A percentile compares a stretch with the other conserved stretches of the same genome.
These are phyloP conservation scores for Lophiostoma macrostomum DNA, from an alignment of 495 filamentous ascomycete genomes.

Conservation along the genomic window DNA sequence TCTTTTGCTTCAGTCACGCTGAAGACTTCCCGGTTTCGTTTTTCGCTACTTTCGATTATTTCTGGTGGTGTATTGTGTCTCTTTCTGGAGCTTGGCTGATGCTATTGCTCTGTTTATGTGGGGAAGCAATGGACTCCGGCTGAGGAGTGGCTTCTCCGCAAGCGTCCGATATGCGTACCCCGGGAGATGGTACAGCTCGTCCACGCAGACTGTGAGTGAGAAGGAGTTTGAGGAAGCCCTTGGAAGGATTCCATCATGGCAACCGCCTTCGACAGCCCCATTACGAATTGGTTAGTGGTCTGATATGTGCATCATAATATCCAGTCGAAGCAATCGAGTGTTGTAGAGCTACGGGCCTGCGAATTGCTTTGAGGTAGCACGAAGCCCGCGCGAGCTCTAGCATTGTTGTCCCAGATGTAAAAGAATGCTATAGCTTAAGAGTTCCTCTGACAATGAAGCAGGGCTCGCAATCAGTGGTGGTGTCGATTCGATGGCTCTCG, in stretches of 20 bases:
- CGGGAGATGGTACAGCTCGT: constrained; percentile 14
- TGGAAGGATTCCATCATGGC: no score
- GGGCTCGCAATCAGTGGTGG: constrained; percentile 88
- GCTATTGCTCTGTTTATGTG: constrained; percentile 20
- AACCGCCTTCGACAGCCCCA: no score
- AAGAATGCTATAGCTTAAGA: no score
- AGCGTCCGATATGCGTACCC: background rate
- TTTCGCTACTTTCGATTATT: background rate
- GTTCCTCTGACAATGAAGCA: no score
- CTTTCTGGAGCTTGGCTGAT: background rate
- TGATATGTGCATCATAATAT: background rate
- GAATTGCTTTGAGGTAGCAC: no score
- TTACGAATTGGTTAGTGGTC: no score
- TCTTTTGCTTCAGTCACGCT: no score
- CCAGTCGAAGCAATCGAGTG: no score
- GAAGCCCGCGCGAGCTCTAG: no score
- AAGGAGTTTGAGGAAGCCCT: constrained; percentile 22
- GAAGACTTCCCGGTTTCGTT: no score
- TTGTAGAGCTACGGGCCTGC: no score
- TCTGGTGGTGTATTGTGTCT: background rate
- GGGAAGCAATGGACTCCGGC: constrained; percentile 26
- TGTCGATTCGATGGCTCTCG: constrained; percentile 93
- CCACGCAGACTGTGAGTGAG: constrained; percentile 8
- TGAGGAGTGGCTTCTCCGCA: constrained; percentile 16
- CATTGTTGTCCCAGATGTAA: no score